These are phyloP conservation scores for Harringtonia aguacate DNA, from an alignment of 2,329 filamentous ascomycete genomes.

Conservation along the genomic window DNA sequence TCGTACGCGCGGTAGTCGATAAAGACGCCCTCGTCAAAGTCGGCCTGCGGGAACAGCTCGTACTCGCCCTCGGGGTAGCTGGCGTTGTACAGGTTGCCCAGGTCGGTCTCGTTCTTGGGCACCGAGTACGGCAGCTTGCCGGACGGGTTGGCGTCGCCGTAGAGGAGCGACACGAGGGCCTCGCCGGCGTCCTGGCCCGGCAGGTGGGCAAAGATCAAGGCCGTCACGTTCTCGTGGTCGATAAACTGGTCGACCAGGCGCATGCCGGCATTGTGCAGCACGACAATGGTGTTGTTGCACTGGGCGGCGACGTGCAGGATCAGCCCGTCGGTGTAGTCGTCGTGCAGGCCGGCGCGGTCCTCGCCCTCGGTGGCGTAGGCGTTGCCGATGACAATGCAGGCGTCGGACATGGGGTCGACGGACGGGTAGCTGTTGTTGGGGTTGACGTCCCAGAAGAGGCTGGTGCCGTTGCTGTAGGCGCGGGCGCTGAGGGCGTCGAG, in stretches of 20 bases:
- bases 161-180: slow-evolving; percentile 30
- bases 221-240: slow-evolving; percentile 39
- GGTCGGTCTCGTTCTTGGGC: slow-evolving; percentile 28
- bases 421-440: not conserved
- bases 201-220: slow-evolving; percentile 37
- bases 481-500: slow-evolving; percentile 25
- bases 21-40: slow-evolving; percentile 65
- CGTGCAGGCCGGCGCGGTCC: slow-evolving; percentile 42
- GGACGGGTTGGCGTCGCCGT: slow-evolving; percentile 31
- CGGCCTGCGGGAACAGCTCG: slow-evolving; percentile 42
- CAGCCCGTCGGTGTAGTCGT: slow-evolving; percentile 44
- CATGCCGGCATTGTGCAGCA: slow-evolving; percentile 38
- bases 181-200: slow-evolving; percentile 40
- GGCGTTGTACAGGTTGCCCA: slow-evolving; percentile 17
- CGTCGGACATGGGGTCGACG: slow-evolving; percentile 23
- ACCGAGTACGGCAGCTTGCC: slow-evolving; percentile 36
- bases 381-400: slow-evolving; percentile 50
- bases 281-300: slow-evolving; percentile 38
- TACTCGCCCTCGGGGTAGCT: slow-evolving; percentile 6
- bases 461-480: slow-evolving; percentile 43
- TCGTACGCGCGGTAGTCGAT: slow-evolving; percentile 70
- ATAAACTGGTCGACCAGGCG: slow-evolving; percentile 38
- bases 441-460: slow-evolving; percentile 42
- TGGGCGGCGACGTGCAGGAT: slow-evolving; percentile 36
- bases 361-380: slow-evolving; percentile 54